A percentile compares a stretch with the other conserved stretches of the same genome.
These are phyloP conservation scores for Vickermania ingenoplastis DNA, from an alignment of 208 protist genomes.

Conservation along the genomic window DNA sequence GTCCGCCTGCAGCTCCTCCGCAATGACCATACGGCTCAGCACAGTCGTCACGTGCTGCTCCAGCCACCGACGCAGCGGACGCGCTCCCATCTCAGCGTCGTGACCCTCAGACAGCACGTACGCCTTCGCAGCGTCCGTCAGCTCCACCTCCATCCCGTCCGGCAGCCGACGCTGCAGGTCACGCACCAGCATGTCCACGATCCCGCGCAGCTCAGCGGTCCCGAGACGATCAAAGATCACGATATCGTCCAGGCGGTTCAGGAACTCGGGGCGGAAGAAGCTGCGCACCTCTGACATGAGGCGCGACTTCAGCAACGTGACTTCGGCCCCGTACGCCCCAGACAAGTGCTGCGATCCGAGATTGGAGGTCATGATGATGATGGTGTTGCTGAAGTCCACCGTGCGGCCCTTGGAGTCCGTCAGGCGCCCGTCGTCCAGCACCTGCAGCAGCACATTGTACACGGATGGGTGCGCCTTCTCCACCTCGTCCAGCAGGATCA, in stretches of 20 bases:
- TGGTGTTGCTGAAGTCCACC: conserved; percentile 91
- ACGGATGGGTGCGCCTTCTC: conserved; percentile 94
- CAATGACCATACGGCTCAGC: conserved; percentile 79
- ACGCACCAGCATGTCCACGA: conserved; percentile 32
- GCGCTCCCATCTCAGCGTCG: conserved; percentile 85
- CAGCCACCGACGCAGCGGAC: conserved; percentile 81
- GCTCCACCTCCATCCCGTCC: conserved; percentile 32
- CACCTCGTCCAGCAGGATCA: conserved; percentile 95
- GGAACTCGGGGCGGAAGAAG: conserved; percentile 62
- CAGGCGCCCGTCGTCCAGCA: conserved; percentile 93
- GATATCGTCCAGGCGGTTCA: too few relatives aligned
- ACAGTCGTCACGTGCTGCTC: conserved; percentile 86
- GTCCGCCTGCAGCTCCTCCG: conserved; percentile 59
- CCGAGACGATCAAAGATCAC: conserved; percentile 48
- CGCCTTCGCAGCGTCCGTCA: conserved; percentile 52
- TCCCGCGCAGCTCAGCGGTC: conserved; percentile 25
- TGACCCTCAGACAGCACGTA: conserved; percentile 61
- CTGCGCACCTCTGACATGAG: conserved; percentile 35
- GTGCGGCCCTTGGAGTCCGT: conserved; percentile 91
- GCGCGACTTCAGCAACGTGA: conserved; percentile 11
- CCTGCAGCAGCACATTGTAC: conserved; percentile 91
- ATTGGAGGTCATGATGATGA: conserved; percentile 94
- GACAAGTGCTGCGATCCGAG: conserved; percentile 76
- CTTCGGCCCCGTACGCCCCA: conserved; percentile 24
- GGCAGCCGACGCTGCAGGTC: too few relatives aligned